Evolutionary conservation across 169 alveolate genomes (phyloP), one percentile per base, ranked within the genome.

Genomic region (Perkinsus marinus): DNA sequence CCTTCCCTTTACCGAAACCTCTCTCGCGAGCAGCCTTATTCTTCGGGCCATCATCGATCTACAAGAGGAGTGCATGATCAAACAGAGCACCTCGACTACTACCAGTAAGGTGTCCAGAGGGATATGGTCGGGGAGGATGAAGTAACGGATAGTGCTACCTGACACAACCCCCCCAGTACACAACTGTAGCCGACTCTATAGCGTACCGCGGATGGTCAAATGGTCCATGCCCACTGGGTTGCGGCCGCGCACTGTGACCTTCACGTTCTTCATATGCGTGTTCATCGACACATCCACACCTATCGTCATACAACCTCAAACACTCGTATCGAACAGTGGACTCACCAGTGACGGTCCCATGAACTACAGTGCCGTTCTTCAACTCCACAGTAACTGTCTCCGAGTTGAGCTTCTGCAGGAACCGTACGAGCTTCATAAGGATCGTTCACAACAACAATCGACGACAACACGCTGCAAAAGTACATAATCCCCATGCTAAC

Each of bases 211-310:
- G n/a, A 98, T 96, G 39, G 99, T 97, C 43, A 98, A 94, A 91
- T 97, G 98, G 92, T 98, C 99, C 90, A 98, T 94, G n/a, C 96
- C 94, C 46, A 96, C 96, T 19, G 98, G 98, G 93, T 97, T 98
- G 91, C 96, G 95, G 90, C 98, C 98, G 94, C 98, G 98, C 91
- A 97, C 94, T n/a, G 98, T 98, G 94, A 99, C 94, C 95, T 98
- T 98, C 39, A 98, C 99, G 92, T 97, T 98, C 95, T 98, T 98
- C 94, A 99, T 94, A 94, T 99, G 99, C 38, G 99, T 99, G 95
- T 99, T 99, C 99, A 99, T 99, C 90, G 99, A 96, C 22, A 99
- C 97, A 93, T 99, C 99, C 17, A 99, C 99, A 47, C 99, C 99
- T 79, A 97, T 96, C 37, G 98, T 3, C 46, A 13, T 0, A 16